Percentiles rank a stretch among this genome's conserved stretches.
Conservation (phyloP, 495 filamentous ascomycete species). For the Tirmania nivea region DNA sequence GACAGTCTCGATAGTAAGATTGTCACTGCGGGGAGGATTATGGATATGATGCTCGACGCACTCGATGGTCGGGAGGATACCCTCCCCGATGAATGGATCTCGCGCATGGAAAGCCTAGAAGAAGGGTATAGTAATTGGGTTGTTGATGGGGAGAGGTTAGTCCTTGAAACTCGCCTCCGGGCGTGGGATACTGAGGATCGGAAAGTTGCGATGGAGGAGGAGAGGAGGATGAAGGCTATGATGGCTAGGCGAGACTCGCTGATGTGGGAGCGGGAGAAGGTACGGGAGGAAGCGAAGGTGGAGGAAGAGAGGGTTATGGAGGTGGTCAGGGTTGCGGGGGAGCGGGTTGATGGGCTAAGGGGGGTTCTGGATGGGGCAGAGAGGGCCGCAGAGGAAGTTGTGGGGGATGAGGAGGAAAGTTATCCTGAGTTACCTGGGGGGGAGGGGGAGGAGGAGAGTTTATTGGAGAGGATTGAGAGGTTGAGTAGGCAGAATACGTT, state of each 20-base stretch:
- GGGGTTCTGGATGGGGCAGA: not conserved
- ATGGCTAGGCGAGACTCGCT: conserved; percentile 8
- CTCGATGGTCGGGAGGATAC: conserved; percentile 66
- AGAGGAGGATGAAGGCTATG: not conserved
- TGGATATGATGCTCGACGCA: conserved; percentile 68
- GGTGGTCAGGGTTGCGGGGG: not conserved
- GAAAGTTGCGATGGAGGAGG: conserved; percentile 13
- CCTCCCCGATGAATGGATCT: conserved; percentile 71
- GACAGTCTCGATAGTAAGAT: conserved; percentile 46
- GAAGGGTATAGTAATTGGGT: conserved; percentile 60
- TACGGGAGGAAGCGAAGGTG: conserved; percentile 8
- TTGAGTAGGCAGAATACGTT: not conserved
- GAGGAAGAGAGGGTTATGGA: conserved; percentile 2
- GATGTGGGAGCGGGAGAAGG: conserved; percentile 12
- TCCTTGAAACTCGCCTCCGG: conserved; percentile 15
- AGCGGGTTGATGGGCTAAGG: not conserved
- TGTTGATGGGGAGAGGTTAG: conserved; percentile 17
- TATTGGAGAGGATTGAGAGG: conserved; percentile 12
- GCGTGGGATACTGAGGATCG: conserved; percentile 5
- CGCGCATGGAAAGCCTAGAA: conserved; percentile 61
- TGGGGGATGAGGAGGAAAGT: conserved; percentile 15
- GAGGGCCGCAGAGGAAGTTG: conserved; percentile 10
- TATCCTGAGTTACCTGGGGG: conserved; percentile 12
- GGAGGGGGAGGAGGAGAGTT: conserved; percentile 13
- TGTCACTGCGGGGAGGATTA: conserved; percentile 39